Conservation (phyloP, 352 stramenopile species). For the Elongisporangium undulatum region DNA sequence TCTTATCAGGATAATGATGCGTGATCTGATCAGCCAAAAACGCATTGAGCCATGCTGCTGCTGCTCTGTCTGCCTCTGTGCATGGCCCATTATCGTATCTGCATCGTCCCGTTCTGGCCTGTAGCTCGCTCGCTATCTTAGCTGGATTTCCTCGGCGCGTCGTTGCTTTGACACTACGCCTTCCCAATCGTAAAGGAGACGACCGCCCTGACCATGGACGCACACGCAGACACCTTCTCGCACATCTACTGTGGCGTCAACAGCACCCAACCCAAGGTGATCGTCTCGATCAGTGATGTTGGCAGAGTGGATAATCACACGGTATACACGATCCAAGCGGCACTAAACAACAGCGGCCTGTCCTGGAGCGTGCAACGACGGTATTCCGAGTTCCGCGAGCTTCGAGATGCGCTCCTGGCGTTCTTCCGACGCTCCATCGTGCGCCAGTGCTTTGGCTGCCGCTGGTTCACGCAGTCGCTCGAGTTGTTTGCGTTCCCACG, state of each 20-base stretch:
- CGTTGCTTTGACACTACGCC: background rate
- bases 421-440: constrained; percentile 37
- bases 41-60: background rate
- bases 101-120: background rate
- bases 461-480: constrained; percentile 65
- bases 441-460: constrained; percentile 70
- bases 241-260: constrained; percentile 45
- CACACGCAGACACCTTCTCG: constrained; percentile 40
- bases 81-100: background rate
- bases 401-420: constrained; percentile 44
- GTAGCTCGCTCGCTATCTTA: background rate
- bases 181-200: background rate
- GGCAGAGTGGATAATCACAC: constrained; percentile 19
- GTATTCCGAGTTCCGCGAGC: constrained; percentile 66
- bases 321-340: constrained; percentile 39
- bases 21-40: background rate
- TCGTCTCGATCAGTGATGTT: constrained; percentile 32
- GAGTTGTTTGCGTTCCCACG: constrained; percentile 55
- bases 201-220: constrained; percentile 12
- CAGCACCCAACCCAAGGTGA: constrained; percentile 44
- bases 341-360: constrained; percentile 26
- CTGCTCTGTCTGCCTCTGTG: background rate
- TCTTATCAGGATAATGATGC: background rate
- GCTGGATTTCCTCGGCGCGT: background rate
- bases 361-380: constrained; percentile 63